Conservation (phyloP, 176 grass and related monocot species). For the Oryza glumipatula region DNA sequence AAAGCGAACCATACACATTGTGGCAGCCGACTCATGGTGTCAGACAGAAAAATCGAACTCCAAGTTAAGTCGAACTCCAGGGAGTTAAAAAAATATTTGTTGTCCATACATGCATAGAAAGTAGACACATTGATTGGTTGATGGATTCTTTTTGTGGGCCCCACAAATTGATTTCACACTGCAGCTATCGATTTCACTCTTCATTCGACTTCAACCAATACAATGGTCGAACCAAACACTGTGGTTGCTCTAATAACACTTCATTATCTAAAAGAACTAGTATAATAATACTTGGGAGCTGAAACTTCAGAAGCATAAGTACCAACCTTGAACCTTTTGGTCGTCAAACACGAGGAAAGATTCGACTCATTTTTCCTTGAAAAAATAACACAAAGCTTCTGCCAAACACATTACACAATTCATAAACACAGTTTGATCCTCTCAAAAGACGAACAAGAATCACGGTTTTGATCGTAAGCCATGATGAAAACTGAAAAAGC, state of each 20-base stretch:
- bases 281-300: not conserved
- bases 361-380: not conserved
- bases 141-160: too few species aligned
- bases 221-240: too few species aligned
- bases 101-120: too few species aligned
- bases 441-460: not conserved
- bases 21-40: too few species aligned
- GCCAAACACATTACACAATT: constrained; percentile 44
- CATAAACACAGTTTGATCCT: not conserved
- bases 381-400: constrained; percentile 34
- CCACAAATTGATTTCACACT: too few species aligned
- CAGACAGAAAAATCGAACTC: too few species aligned
- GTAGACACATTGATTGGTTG: too few species aligned
- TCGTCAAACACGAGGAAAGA: constrained; percentile 46
- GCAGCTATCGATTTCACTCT: too few species aligned
- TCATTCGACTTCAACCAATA: too few species aligned
- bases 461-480: constrained; percentile 3
- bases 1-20: too few species aligned
- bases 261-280: not conserved
- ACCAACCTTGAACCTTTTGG: constrained; percentile 38
- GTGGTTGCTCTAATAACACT: not conserved
- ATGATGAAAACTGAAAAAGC: not conserved
- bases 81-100: too few species aligned
- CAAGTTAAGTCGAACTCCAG: too few species aligned
- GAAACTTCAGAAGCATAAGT: not conserved